Conservation (phyloP, 169 alveolate genomes). For the Plasmodium inui region DNA sequence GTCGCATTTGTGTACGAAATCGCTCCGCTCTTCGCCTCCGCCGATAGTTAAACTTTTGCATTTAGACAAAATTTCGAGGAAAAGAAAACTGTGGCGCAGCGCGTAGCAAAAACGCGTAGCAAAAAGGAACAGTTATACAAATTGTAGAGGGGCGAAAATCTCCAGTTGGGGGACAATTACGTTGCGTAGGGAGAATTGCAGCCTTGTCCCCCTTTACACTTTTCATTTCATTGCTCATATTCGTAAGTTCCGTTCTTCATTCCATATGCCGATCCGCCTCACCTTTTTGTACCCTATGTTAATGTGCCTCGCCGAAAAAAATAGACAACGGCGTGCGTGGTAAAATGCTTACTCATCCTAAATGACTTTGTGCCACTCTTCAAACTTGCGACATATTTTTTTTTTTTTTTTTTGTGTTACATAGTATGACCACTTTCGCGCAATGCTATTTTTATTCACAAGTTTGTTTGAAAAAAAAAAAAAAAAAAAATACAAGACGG, state of each 20-base stretch:
- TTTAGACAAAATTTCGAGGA: conserved; percentile 15
- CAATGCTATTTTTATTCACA: background rate
- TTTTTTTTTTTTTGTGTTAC: conserved; percentile 14
- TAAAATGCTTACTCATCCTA: background rate
- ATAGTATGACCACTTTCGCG: background rate
- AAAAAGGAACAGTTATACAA: background rate
- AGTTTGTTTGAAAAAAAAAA: background rate
- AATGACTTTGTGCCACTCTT: background rate
- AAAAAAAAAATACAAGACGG: background rate
- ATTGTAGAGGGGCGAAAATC: background rate
- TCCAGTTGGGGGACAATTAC: background rate
- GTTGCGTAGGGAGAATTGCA: background rate
- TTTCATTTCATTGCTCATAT: background rate
- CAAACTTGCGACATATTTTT: background rate
- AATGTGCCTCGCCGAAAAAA: background rate
- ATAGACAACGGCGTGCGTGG: background rate
- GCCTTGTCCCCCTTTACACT: background rate
- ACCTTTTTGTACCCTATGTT: background rate
- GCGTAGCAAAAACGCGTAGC: background rate
- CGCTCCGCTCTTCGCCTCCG: background rate
- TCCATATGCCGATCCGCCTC: background rate
- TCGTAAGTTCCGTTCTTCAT: background rate
- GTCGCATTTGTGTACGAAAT: background rate
- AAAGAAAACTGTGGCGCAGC: background rate
- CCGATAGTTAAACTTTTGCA: background rate